A percentile compares a stretch with the other conserved stretches of the same genome.
Evolutionary conservation across 352 stramenopile genomes (phyloP).

Genomic region (Globisporangium heterothallicum): DNA sequence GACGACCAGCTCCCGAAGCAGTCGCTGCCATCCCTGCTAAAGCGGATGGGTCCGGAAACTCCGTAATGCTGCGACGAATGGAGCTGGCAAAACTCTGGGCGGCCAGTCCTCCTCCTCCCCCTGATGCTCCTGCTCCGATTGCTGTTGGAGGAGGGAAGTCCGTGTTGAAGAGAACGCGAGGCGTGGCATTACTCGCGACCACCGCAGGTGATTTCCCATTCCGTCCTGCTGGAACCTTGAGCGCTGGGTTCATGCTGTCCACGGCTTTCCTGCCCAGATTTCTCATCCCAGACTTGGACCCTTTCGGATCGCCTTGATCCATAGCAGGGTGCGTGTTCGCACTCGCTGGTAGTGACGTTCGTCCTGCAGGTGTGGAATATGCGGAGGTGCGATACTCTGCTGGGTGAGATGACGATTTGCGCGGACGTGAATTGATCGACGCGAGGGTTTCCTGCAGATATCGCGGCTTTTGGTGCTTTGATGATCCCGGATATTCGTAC

Average conservation of each 20-base stretch:
- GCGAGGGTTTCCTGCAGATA: slow-evolving; percentile 50
- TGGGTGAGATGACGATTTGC: slow-evolving; percentile 13
- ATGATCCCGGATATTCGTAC: slow-evolving; percentile 14
- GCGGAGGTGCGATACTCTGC: slow-evolving; percentile 16
- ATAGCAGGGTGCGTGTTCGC: slow-evolving; percentile 3
- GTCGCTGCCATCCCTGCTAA: background rate
- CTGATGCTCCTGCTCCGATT: background rate
- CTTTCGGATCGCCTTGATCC: background rate
- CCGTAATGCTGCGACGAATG: slow-evolving; percentile 7
- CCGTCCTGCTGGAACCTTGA: slow-evolving; percentile 15
- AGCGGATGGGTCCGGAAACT: slow-evolving; percentile 1
- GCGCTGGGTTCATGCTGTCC: slow-evolving; percentile 6
- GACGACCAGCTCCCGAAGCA: slow-evolving; percentile 7
- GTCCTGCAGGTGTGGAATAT: slow-evolving; percentile 14
- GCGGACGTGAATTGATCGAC: slow-evolving; percentile 45
- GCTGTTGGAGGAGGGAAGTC: slow-evolving; percentile 11
- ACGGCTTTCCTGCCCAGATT: slow-evolving; percentile 1
- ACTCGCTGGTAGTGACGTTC: slow-evolving; percentile 19
- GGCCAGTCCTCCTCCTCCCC: background rate
- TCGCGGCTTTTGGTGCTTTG: slow-evolving; percentile 23
- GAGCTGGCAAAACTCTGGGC: slow-evolving; percentile 5
- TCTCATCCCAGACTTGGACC: background rate
- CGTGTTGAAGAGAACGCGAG: slow-evolving; percentile 10
- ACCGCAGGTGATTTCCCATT: slow-evolving; percentile 10
- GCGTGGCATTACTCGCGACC: background rate